Evolutionary conservation across 1,284 basidiomycete genomes (phyloP).

Genomic region (Fomitopsis betulina): DNA sequence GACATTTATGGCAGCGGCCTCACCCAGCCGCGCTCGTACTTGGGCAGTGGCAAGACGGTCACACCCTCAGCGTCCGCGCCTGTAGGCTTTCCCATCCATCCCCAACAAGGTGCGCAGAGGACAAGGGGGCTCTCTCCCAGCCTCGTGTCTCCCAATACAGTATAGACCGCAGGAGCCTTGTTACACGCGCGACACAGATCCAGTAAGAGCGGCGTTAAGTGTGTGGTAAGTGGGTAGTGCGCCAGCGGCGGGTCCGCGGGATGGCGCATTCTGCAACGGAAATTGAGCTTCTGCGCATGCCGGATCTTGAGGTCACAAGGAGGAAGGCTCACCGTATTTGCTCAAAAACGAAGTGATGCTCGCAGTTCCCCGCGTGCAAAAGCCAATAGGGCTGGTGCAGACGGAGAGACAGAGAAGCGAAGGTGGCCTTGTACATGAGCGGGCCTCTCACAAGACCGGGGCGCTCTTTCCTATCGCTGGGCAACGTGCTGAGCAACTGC

Average conservation of each 20-base stretch:
- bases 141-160: slow-evolving; percentile 64
- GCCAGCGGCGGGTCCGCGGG: slow-evolving; percentile 42
- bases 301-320: not conserved
- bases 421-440: slow-evolving; percentile 40
- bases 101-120: slow-evolving; percentile 70
- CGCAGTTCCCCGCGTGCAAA: slow-evolving; percentile 75
- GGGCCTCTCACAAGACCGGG: slow-evolving; percentile 37
- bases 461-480: slow-evolving; percentile 31
- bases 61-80: slow-evolving; percentile 34
- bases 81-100: slow-evolving; percentile 52
- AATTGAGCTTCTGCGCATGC: not conserved
- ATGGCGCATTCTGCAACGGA: slow-evolving; percentile 46
- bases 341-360: slow-evolving; percentile 72
- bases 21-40: slow-evolving; percentile 34
- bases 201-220: slow-evolving; percentile 55
- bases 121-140: slow-evolving; percentile 74
- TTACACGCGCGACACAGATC: slow-evolving; percentile 64
- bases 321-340: slow-evolving; percentile 54
- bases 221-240: slow-evolving; percentile 62
- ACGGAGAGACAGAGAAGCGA: slow-evolving; percentile 52
- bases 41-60: slow-evolving; percentile 48
- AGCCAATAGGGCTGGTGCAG: slow-evolving; percentile 77
- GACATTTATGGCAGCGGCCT: too few species aligned
- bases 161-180: slow-evolving; percentile 63
- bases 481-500: slow-evolving; percentile 33